Conservation (phyloP, 129 eudicot genomes). For the Smallanthus sonchifolius region DNA sequence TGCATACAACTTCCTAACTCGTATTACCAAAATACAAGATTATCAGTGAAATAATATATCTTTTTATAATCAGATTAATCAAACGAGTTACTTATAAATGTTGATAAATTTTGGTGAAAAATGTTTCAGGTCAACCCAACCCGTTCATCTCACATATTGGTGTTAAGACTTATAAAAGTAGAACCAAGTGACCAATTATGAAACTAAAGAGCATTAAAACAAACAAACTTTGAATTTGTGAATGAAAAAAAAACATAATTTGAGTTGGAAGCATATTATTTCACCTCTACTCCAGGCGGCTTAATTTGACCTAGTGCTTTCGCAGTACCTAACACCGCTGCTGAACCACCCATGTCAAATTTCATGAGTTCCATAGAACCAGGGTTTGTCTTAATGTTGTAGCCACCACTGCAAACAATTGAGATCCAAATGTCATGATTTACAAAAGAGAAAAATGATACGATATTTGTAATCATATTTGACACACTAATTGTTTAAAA, state of each 20-base stretch:
- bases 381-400: conserved; percentile 93
- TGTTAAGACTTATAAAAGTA: background rate
- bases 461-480: background rate
- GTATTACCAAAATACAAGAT: background rate
- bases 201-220: background rate
- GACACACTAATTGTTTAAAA: background rate
- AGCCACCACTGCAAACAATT: conserved; percentile 73
- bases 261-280: background rate
- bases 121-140: background rate
- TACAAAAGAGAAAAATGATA: background rate
- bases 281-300: conserved; percentile 93
- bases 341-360: conserved; percentile 97
- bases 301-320: conserved; percentile 97
- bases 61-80: background rate
- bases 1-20: background rate
- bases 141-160: background rate
- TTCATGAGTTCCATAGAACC: conserved; percentile 95
- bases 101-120: background rate
- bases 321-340: conserved; percentile 97
- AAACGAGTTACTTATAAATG: background rate
- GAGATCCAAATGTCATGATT: background rate
- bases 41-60: background rate
- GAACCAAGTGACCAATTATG: background rate
- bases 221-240: background rate
- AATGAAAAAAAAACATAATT: background rate